These are phyloP conservation scores for Ajuga chamaepitys DNA, from an alignment of 257 asterid species.

Conservation along the genomic window DNA sequence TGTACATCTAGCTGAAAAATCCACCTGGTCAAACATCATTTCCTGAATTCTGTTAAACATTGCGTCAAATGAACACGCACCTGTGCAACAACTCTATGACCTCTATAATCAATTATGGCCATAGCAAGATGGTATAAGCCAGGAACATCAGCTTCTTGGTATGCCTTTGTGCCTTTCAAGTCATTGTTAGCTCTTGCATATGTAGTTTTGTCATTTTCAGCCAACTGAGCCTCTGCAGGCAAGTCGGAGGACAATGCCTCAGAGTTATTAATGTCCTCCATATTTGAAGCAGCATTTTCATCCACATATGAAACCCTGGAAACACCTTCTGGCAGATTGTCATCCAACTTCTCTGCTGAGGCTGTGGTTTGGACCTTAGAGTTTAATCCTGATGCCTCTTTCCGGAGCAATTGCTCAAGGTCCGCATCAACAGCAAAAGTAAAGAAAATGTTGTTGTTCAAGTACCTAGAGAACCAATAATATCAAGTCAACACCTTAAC, in stretches of 20 bases:
- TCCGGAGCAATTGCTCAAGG: conserved; percentile 55
- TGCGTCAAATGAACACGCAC: no score
- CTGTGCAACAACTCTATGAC: conserved; percentile 98
- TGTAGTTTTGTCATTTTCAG: conserved; percentile 97
- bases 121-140: conserved; percentile 92
- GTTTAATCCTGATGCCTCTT: conserved; percentile 38
- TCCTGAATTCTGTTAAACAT: not conserved
- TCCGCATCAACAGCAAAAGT: conserved; percentile 91
- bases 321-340: conserved; percentile 23
- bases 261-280: conserved; percentile 29
- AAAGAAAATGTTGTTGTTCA: conserved; percentile 94
- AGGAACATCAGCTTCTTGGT: conserved; percentile 92
- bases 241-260: conserved; percentile 38
- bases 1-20: not conserved
- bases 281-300: conserved; percentile 25
- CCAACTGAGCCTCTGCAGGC: conserved; percentile 59
- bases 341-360: conserved; percentile 20
- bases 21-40: not conserved
- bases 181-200: conserved; percentile 97
- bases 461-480: conserved; percentile 52
- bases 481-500: conserved; percentile 2
- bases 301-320: conserved; percentile 21
- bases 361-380: conserved; percentile 34
- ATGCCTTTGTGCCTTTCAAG: conserved; percentile 92
- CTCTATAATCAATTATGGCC: conserved; percentile 96